Percentiles rank a stretch among this genome's conserved stretches.
phyloP scores from a whole-genome alignment of 164 flowering plant genomes.

The Platanus orientalis region DNA sequence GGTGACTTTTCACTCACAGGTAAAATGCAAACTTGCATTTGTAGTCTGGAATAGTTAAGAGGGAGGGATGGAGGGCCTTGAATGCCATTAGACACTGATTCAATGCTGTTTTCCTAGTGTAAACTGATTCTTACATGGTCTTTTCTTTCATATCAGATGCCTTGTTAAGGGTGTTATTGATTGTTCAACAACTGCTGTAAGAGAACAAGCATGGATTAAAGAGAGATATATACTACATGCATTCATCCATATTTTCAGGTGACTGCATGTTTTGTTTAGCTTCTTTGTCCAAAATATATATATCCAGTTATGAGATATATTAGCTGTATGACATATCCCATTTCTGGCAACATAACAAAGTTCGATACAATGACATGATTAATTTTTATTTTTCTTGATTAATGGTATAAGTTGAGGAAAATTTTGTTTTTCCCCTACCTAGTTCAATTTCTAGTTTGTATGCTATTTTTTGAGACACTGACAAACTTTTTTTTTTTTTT shows the following conservation, averaged over 20 bases:
- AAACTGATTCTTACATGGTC: not conserved
- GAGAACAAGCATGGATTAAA: conserved; percentile 84
- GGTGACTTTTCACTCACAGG: conserved; percentile 31
- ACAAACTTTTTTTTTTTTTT: no score
- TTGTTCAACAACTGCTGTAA: conserved; percentile 78
- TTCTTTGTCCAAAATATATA: not conserved
- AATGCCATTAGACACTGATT: no score
- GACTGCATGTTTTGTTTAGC: not conserved
- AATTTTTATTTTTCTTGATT: no score
- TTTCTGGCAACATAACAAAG: not conserved
- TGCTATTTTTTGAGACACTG: no score
- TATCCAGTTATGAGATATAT: not conserved
- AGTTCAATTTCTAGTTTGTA: not conserved
- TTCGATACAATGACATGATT: no score
- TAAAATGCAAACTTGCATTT: not conserved
- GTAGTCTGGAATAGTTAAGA: not conserved
- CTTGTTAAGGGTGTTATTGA: conserved; percentile 65
- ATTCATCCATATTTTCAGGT: conserved; percentile 79
- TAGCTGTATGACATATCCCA: not conserved
- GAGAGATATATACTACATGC: conserved; percentile 95
- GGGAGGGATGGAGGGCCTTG: not conserved
- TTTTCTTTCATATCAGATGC: conserved; percentile 48
- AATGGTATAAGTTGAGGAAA: no score
- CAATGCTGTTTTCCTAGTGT: not conserved
- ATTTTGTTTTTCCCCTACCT: not conserved